Conservation (phyloP, 208 protist genomes). For the Trypanosoma avium region DNA sequence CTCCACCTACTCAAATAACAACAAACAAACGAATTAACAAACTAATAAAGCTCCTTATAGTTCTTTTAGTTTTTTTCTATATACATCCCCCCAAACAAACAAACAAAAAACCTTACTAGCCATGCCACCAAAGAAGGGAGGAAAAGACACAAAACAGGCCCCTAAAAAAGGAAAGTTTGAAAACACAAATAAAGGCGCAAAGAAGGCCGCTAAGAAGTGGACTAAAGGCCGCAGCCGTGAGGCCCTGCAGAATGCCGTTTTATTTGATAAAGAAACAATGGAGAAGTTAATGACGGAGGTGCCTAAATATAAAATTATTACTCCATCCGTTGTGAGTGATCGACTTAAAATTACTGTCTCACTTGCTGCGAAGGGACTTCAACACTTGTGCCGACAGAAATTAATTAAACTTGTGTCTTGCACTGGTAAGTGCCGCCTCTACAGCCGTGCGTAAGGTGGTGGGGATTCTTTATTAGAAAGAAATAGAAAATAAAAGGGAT, state of each 20-base stretch:
- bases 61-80: neutral
- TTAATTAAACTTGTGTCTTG: slow-evolving; percentile 78
- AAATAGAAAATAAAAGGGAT: neutral
- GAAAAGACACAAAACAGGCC: slow-evolving; percentile 31
- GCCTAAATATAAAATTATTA: slow-evolving; percentile 93
- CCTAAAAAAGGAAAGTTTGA: slow-evolving; percentile 66
- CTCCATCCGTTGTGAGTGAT: slow-evolving; percentile 87
- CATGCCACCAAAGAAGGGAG: slow-evolving; percentile 65
- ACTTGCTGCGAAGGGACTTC: slow-evolving; percentile 80
- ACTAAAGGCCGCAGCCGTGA: slow-evolving; percentile 89
- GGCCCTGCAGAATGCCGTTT: slow-evolving; percentile 89
- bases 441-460: slow-evolving; percentile 57
- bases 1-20: too few relatives aligned
- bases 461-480: neutral
- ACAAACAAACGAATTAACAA: too few relatives aligned
- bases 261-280: slow-evolving; percentile 89
- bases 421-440: slow-evolving; percentile 80
- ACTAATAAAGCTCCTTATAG: too few relatives aligned
- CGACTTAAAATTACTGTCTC: slow-evolving; percentile 87
- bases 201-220: slow-evolving; percentile 94
- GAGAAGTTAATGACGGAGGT: slow-evolving; percentile 87
- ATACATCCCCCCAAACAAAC: neutral
- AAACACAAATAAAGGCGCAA: slow-evolving; percentile 61
- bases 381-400: slow-evolving; percentile 85
- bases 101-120: too few relatives aligned